Conservation (phyloP, 2,329 filamentous ascomycete genomes). For the Cylindrodendrum hubeiense region DNA sequence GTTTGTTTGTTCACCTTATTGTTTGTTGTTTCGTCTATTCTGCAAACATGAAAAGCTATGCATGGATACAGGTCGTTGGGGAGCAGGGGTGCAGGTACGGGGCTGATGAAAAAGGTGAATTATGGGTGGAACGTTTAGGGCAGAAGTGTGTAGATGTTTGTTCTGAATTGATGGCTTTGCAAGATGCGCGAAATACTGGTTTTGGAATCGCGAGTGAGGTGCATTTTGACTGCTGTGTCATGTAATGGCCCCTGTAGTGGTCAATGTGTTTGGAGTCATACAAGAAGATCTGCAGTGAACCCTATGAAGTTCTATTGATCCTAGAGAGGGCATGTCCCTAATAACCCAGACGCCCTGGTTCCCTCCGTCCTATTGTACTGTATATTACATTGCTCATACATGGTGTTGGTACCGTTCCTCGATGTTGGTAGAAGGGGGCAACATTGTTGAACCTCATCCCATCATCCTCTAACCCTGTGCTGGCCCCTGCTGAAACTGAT, state of each 20-base stretch:
- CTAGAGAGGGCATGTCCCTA: neutral
- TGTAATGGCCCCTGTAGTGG: neutral
- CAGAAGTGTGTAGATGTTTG: neutral
- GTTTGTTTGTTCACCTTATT: neutral
- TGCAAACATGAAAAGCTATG: neutral
- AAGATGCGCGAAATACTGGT: neutral
- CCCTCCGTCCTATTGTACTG: neutral
- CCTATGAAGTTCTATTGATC: neutral
- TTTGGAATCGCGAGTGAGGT: neutral
- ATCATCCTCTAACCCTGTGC: neutral
- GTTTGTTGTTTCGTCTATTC: neutral
- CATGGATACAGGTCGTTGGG: neutral
- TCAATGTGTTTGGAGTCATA: neutral
- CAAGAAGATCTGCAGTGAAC: neutral
- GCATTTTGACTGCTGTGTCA: neutral
- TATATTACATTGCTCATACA: neutral
- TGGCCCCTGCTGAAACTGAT: neutral
- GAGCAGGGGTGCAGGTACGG: neutral
- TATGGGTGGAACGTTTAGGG: neutral
- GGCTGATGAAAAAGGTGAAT: neutral
- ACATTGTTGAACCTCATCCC: neutral
- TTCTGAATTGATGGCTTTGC: neutral
- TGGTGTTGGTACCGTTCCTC: neutral
- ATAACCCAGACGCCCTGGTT: neutral
- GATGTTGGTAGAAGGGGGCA: neutral